phyloP scores from a whole-genome alignment of 306 rosid species.

The Dryas octopetala region DNA sequence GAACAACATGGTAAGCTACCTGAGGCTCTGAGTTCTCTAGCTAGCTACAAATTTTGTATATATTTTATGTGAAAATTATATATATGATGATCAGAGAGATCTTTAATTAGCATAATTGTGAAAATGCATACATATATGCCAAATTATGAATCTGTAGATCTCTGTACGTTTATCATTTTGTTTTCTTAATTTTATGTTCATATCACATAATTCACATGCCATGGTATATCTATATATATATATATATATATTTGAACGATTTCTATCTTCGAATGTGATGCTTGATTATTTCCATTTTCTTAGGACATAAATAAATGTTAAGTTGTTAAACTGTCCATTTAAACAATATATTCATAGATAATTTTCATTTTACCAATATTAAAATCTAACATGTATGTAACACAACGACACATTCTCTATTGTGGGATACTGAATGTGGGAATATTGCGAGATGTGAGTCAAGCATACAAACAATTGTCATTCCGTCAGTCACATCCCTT shows the following conservation, averaged over 20 bases:
- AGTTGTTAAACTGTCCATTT: no score
- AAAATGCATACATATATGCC: not conserved
- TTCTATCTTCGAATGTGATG: not conserved
- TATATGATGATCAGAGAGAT: not conserved
- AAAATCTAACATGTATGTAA: no score
- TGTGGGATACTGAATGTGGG: no score
- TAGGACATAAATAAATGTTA: not conserved
- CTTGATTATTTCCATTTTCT: not conserved
- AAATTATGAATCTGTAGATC: not conserved
- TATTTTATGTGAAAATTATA: not conserved
- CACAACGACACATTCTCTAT: no score
- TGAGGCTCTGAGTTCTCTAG: not conserved
- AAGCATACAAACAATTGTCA: no score
- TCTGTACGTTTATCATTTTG: not conserved
- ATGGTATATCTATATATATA: not conserved
- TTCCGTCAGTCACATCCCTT: no score
- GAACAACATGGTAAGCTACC: constrained; percentile 20
- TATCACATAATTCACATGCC: not conserved
- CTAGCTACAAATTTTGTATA: not conserved
- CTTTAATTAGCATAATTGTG: not conserved
- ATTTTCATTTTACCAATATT: no score
- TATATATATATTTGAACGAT: not conserved
- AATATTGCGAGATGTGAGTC: no score
- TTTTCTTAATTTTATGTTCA: not conserved
- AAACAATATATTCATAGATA: no score